These are phyloP conservation scores for Lasiosphaeris hirsuta DNA, from an alignment of 495 filamentous ascomycete species.

Conservation along the genomic window DNA sequence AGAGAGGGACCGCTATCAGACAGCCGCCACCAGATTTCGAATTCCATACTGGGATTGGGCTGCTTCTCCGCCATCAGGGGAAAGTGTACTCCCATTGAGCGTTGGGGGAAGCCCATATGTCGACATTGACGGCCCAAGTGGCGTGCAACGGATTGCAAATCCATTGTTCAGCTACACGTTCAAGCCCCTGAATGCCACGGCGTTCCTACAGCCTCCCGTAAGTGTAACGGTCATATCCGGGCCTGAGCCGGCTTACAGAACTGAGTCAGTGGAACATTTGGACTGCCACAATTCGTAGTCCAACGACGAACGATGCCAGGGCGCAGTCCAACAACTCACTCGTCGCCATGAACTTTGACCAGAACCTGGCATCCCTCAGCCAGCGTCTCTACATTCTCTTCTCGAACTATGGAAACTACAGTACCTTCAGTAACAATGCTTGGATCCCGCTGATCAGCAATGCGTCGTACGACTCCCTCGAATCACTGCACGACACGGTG, in stretches of 20 bases:
- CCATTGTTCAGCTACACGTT: slow-evolving; percentile 62
- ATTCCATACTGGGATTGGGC: slow-evolving; percentile 72
- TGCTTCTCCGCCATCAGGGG: slow-evolving; percentile 43
- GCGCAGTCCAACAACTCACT: slow-evolving; percentile 52
- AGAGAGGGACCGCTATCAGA: slow-evolving; percentile 41
- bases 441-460: slow-evolving; percentile 39
- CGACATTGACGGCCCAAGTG: slow-evolving; percentile 52
- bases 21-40: slow-evolving; percentile 54
- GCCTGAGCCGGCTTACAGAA: background rate
- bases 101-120: slow-evolving; percentile 42
- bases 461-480: slow-evolving; percentile 52
- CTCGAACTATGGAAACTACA: slow-evolving; percentile 55
- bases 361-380: slow-evolving; percentile 39
- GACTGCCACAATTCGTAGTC: slow-evolving; percentile 48
- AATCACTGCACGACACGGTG: slow-evolving; percentile 62
- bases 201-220: slow-evolving; percentile 44
- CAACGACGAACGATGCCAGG: slow-evolving; percentile 35
- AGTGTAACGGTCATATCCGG: slow-evolving; percentile 15
- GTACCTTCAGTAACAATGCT: slow-evolving; percentile 55
- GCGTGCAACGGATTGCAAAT: slow-evolving; percentile 53
- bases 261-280: slow-evolving; percentile 34
- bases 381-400: slow-evolving; percentile 59
- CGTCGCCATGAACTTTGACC: slow-evolving; percentile 48
- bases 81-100: slow-evolving; percentile 47
- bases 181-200: slow-evolving; percentile 47